phyloP scores from a whole-genome alignment of 441 rosid genomes.

The Erysimum pusillum region DNA sequence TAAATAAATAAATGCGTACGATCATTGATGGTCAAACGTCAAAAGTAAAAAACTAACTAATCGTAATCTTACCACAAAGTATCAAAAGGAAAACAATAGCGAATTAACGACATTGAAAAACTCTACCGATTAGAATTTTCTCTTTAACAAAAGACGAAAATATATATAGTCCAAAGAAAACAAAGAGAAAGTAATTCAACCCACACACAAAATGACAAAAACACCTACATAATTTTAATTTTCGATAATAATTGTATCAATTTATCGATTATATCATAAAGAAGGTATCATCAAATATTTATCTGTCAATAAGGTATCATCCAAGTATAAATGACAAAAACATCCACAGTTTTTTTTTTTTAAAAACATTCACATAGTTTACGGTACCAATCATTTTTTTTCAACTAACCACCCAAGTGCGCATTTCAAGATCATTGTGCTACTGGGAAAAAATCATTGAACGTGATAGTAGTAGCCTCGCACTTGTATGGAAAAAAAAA shows the following conservation, averaged over 20 bases:
- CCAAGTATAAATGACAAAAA: background rate
- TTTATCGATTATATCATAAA: background rate
- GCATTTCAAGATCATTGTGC: constrained; percentile 8
- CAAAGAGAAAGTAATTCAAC: background rate
- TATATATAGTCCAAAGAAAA: background rate
- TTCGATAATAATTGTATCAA: background rate
- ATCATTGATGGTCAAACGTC: constrained; percentile 30
- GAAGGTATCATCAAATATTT: background rate
- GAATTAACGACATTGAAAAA: background rate
- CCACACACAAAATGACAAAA: background rate
- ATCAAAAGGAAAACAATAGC: constrained; percentile 12
- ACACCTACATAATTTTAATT: background rate
- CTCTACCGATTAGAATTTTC: background rate
- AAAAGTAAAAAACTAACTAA: background rate
- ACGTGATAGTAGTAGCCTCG: background rate
- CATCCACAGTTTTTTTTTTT: background rate
- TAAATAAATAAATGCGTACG: background rate
- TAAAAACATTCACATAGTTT: background rate
- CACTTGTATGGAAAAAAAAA: background rate
- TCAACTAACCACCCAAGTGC: constrained; percentile 1
- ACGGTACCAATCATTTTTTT: background rate
- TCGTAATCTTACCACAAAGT: background rate
- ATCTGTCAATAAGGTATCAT: background rate
- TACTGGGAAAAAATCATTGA: constrained; percentile 2
- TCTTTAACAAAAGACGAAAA: background rate